phyloP scores from a whole-genome alignment of 2,329 filamentous ascomycete species.

The Cryoendolithus antarcticus region DNA sequence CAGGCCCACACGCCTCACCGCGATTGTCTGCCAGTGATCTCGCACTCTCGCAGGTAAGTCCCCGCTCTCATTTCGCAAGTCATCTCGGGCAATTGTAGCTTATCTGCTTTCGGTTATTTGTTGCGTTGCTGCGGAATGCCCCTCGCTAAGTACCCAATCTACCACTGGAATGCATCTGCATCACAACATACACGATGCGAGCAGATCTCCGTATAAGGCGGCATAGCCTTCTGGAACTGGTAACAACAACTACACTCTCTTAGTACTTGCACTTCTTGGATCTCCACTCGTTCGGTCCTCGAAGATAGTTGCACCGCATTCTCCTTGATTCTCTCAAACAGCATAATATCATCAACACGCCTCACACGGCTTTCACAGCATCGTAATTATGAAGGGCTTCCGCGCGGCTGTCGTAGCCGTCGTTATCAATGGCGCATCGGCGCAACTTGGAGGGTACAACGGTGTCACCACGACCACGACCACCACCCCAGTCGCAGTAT shows the following conservation, averaged over 20 bases:
- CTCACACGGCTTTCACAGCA: not conserved
- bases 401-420: constrained; percentile 12
- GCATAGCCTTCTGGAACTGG: constrained; percentile 1
- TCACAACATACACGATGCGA: constrained; percentile 16
- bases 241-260: constrained; percentile 7
- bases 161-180: constrained; percentile 16
- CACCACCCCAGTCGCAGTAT: constrained; percentile 1
- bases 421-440: constrained; percentile 14
- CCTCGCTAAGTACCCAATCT: constrained; percentile 13
- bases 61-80: constrained; percentile 4
- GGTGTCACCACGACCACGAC: constrained; percentile 1
- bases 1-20: too few species aligned
- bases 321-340: constrained; percentile 2
- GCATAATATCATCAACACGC: not conserved
- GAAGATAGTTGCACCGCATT: constrained; percentile 3
- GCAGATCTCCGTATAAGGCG: constrained; percentile 17
- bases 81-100: constrained; percentile 9
- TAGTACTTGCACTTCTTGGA: constrained; percentile 16
- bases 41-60: too few species aligned
- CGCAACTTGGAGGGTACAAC: constrained; percentile 12
- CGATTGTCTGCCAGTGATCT: too few species aligned
- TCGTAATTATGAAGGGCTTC: constrained; percentile 17
- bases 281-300: constrained; percentile 22
- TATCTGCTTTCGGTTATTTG: constrained; percentile 18
- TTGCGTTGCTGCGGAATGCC: constrained; percentile 18